phyloP scores from a whole-genome alignment of 2,329 filamentous ascomycete species.

The Fusarium humuli region DNA sequence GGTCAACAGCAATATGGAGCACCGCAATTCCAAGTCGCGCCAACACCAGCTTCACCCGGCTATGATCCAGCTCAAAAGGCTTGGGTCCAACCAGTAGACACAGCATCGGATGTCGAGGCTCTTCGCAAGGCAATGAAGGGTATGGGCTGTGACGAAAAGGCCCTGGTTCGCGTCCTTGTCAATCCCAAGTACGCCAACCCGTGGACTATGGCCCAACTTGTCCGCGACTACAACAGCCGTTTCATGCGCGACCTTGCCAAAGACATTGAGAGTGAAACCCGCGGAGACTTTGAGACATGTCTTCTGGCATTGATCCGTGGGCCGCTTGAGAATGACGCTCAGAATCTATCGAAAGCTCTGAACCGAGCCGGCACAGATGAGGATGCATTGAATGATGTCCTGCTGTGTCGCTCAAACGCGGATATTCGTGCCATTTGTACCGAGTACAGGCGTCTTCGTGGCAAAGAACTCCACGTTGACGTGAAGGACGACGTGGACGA shows the following conservation, averaged over 20 bases:
- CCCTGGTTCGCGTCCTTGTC: slow-evolving; percentile 48
- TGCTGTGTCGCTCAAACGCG: slow-evolving; percentile 52
- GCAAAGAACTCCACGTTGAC: slow-evolving; percentile 47
- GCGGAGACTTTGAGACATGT: slow-evolving; percentile 47
- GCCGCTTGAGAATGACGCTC: slow-evolving; percentile 50
- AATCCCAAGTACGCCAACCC: slow-evolving; percentile 50
- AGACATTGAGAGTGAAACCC: slow-evolving; percentile 52
- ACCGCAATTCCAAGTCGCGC: slow-evolving; percentile 25
- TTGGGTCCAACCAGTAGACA: slow-evolving; percentile 46
- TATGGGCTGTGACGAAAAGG: slow-evolving; percentile 51
- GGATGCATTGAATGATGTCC: slow-evolving; percentile 51
- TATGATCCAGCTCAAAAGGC: slow-evolving; percentile 48
- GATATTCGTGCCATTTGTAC: slow-evolving; percentile 50
- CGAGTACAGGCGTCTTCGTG: slow-evolving; percentile 47
- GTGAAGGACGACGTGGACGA: slow-evolving; percentile 51
- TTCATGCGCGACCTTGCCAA: slow-evolving; percentile 51
- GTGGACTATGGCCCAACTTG: slow-evolving; percentile 50
- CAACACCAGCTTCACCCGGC: slow-evolving; percentile 47
- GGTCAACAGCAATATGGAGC: slow-evolving; percentile 11
- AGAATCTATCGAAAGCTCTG: slow-evolving; percentile 48
- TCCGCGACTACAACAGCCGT: slow-evolving; percentile 49
- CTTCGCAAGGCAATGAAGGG: slow-evolving; percentile 53
- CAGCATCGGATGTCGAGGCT: slow-evolving; percentile 45
- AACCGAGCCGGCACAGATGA: slow-evolving; percentile 50
- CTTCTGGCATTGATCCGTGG: slow-evolving; percentile 49